Evolutionary conservation across 2,329 filamentous ascomycete species (phyloP), one percentile per base, ranked within the genome.

Genomic region (Polychaeton citri): DNA sequence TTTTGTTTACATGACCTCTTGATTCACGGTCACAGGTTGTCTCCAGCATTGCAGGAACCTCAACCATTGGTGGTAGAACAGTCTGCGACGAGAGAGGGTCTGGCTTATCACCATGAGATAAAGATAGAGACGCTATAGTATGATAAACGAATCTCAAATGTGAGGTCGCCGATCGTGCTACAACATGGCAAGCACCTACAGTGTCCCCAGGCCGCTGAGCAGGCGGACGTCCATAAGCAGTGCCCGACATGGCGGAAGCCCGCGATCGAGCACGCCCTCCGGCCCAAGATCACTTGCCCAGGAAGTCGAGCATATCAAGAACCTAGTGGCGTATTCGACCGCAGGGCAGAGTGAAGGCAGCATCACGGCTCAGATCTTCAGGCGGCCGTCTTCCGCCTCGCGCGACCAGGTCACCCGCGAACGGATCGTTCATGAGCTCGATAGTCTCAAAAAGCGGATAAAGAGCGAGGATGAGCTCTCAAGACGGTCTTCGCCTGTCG

Each of bases 391-490:
- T 13, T 43, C 34, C 12, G 17, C 10, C 18, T 32, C 37, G 9
- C 32, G 41, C 12, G 43, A 43, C 7, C 40, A 26, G 15, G 38
- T 47, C 12, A 35, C 41, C 9, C 41, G 43, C 17, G 43, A 36
- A n/a, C 44, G 39, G 7, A 35, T 50, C 6, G 36, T 43, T 19
- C 46, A 45, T 3, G 45, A 48, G 33, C 35, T 56, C 21, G 52
- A 51, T 28, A 42, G 38, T 19, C 35, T 56, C 38, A 54, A 51
- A 39, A 47, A 43, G 24, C 47, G 52, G 37, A 50, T 56, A 19
- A 48, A 45, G 17, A 31, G 40, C 20, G 45, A 48, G 35, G 13
- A 32, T 12, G 18, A 32, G 30, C 13, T 17, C 18, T 16, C 13
- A 32, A 16, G 18, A 16, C 30, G 30, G 12, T 10, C 12, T 32